A percentile compares a stretch with the other conserved stretches of the same genome.
These are phyloP conservation scores for Zasmidium citrigriseum DNA, from an alignment of 2,329 filamentous ascomycete species.

Conservation along the genomic window DNA sequence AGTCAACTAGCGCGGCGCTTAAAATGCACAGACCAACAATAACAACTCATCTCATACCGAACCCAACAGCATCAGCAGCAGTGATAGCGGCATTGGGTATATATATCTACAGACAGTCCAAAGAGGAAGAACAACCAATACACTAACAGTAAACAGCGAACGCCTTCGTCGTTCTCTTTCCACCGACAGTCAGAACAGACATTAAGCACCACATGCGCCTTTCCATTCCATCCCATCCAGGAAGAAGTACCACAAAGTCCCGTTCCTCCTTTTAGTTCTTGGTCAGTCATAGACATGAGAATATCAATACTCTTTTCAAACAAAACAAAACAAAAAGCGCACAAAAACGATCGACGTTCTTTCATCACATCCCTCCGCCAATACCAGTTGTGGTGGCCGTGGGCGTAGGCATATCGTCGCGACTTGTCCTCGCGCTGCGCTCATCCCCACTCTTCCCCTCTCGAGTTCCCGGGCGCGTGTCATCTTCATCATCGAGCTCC, in stretches of 20 bases:
- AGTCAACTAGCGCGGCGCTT: too few relatives aligned
- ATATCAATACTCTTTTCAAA: too few relatives aligned
- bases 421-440: neutral
- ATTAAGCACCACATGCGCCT: too few relatives aligned
- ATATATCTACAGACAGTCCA: conserved; percentile 1
- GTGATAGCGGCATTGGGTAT: neutral
- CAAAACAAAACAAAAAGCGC: neutral
- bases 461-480: conserved; percentile 21
- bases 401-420: conserved; percentile 13
- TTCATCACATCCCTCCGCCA: neutral
- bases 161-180: too few relatives aligned
- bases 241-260: neutral
- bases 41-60: too few relatives aligned
- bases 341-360: neutral
- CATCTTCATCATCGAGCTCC: conserved; percentile 49
- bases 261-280: neutral
- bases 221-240: neutral
- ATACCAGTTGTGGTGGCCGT: conserved; percentile 1
- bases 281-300: neutral
- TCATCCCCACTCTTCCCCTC: neutral
- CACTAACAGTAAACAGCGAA: neutral
- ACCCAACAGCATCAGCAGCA: too few relatives aligned
- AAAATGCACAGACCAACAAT: too few relatives aligned
- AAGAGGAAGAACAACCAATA: neutral
- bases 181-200: neutral